A percentile compares a stretch with the other conserved stretches of the same genome.
Conservation (phyloP, 257 asterid species). For the Scutellaria baicalensis region DNA sequence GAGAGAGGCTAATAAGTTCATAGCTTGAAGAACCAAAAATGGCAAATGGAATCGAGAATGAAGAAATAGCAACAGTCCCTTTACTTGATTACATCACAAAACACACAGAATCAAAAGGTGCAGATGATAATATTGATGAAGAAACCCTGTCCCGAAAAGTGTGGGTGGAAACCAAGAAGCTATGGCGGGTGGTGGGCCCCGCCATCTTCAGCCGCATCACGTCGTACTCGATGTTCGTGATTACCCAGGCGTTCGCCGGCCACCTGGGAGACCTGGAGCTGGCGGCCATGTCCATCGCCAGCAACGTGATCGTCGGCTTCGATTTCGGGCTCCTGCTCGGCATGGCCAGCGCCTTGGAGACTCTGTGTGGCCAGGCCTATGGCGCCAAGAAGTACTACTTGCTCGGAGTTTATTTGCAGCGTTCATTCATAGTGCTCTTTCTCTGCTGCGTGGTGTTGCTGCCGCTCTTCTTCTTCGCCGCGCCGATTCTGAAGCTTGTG, state of each 20-base stretch:
- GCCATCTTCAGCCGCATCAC: constrained; percentile 71
- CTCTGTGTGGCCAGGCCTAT: constrained; percentile 88
- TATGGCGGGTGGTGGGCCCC: constrained; percentile 80
- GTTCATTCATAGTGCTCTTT: constrained; percentile 67
- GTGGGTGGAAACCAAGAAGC: constrained; percentile 71
- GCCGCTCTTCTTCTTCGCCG: constrained; percentile 50
- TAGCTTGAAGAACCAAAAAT: constrained; percentile 22
- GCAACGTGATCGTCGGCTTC: constrained; percentile 61
- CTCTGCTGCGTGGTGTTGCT: constrained; percentile 35
- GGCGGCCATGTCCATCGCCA: constrained; percentile 73
- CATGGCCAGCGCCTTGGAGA: constrained; percentile 87
- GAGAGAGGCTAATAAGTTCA: no score
- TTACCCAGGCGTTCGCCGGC: constrained; percentile 85
- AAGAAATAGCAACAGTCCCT: constrained; percentile 30
- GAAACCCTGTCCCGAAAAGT: constrained; percentile 13
- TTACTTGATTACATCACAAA: constrained; percentile 22
- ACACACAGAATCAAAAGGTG: background rate
- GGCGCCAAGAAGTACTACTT: constrained; percentile 68
- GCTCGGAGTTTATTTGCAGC: constrained; percentile 79
- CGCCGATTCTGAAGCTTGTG: constrained; percentile 48
- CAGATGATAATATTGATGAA: constrained; percentile 1
- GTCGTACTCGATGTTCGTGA: constrained; percentile 62
- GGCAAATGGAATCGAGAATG: constrained; percentile 14
- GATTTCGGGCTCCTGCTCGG: constrained; percentile 82
- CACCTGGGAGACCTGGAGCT: constrained; percentile 83